Conservation (phyloP, 345 rosid genomes). For the Syzygium jambos region DNA sequence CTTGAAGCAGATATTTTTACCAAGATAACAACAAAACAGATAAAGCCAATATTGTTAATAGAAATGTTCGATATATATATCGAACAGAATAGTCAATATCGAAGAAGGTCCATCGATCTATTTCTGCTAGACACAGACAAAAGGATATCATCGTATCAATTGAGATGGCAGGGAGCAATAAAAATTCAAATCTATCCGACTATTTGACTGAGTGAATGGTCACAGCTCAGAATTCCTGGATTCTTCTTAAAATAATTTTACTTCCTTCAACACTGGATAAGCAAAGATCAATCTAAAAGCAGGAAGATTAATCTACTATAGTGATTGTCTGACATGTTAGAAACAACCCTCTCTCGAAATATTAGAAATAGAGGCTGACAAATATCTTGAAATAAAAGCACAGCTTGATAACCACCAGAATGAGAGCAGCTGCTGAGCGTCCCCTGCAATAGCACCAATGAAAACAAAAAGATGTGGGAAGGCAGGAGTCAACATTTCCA, state of each 20-base stretch:
- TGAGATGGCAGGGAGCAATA: neutral
- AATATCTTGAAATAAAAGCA: neutral
- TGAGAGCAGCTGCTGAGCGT: constrained; percentile 89
- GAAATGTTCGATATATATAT: neutral
- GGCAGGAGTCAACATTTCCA: constrained; percentile 91
- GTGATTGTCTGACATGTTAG: neutral
- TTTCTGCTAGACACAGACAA: neutral
- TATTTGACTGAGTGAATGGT: neutral
- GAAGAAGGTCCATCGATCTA: neutral
- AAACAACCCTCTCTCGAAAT: neutral
- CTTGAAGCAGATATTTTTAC: neutral
- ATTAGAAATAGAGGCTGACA: neutral
- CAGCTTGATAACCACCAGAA: constrained; percentile 42
- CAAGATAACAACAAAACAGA: neutral
- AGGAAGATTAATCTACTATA: neutral
- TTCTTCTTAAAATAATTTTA: neutral
- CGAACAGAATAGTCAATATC: neutral
- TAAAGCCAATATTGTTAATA: neutral
- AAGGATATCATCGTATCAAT: neutral
- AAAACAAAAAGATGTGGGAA: constrained; percentile 73
- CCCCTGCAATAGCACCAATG: constrained; percentile 93
- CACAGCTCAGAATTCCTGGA: neutral
- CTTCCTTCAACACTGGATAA: neutral
- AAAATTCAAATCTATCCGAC: neutral
- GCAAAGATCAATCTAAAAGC: neutral